These are phyloP conservation scores for Candida krabiensis DNA, from an alignment of 805 yeast genomes.

Conservation along the genomic window DNA sequence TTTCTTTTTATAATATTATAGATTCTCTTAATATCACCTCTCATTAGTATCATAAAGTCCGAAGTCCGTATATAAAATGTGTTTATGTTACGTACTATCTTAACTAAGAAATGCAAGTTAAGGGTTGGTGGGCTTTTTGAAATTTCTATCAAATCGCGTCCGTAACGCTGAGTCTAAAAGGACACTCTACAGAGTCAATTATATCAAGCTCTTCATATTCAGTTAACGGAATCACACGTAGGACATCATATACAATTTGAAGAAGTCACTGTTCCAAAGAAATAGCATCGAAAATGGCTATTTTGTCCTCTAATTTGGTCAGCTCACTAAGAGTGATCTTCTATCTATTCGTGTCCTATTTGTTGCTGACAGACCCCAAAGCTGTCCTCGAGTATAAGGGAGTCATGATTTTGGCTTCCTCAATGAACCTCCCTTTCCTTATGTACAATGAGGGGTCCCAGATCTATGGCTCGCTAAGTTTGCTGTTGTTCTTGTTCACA, in stretches of 20 bases:
- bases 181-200: too few relatives aligned
- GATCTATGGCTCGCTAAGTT: constrained; percentile 46
- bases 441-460: constrained; percentile 33
- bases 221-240: too few relatives aligned
- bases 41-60: not conserved
- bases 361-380: constrained; percentile 24
- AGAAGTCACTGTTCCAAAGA: too few relatives aligned
- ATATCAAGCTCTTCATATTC: too few relatives aligned
- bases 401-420: constrained; percentile 26
- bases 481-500: constrained; percentile 45
- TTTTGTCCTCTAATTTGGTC: constrained; percentile 27
- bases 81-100: too few relatives aligned
- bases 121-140: too few relatives aligned
- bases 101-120: too few relatives aligned
- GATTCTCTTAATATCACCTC: not conserved
- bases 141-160: too few relatives aligned
- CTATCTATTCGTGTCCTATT: constrained; percentile 22
- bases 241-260: too few relatives aligned
- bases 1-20: constrained; percentile 10
- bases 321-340: constrained; percentile 22
- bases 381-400: constrained; percentile 31
- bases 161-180: too few relatives aligned
- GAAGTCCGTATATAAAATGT: too few relatives aligned
- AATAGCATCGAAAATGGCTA: too few relatives aligned
- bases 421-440: constrained; percentile 35